Base-by-base conservation (phyloP, 768 basidiomycete genomes). In the Hortiboletus campestris region DNA sequence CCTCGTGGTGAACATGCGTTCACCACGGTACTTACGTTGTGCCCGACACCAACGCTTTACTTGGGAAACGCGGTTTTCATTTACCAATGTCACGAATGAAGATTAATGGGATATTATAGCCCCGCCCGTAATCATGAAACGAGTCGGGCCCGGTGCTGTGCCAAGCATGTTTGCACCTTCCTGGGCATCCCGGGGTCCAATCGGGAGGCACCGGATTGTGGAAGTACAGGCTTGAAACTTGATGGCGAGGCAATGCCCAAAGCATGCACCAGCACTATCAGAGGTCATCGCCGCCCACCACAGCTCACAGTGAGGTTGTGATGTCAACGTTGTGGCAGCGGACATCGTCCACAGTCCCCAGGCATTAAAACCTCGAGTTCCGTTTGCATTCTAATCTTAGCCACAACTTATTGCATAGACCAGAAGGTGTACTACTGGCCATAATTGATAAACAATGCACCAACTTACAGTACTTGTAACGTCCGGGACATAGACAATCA, bases 31-130 rank as follows among this genome's bases (percentile, higher is more conserved):
- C 46, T 45, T 56, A 56, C 52, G 52, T 64, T 44, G 43, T 29
- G 49, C 58, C 41, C 41, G 49, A 41, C 45, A 55, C 35, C 56
- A 62, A 43, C 56, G 56, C 52, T 48, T 53, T 40, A n/a, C 34
- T 53, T 65, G 65, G 64, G 65, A 44, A 0, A 58, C 65, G 62
- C 48, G 55, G 62, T 40, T 49, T 25, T 57, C 52, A 61, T 63
- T 48, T 20, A 6, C 20, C 6, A 41, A 31, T 34, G 40, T 53
- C 46, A 55, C 36, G 19, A 32, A 35, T 36, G 31, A 28, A 41
- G 20, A 48, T 56, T 46, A 49, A 51, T 36, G 36, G 43, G 44
- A 29, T 22, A 38, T 53, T 22, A 35, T 31, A 39, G n/a, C 36
- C 39, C 43, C 9, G 22, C 38, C 32, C 32, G 19, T 42, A 39